Evolutionary conservation across 768 basidiomycete genomes (phyloP).

Genomic region (Mycena olivaceomarginata): DNA sequence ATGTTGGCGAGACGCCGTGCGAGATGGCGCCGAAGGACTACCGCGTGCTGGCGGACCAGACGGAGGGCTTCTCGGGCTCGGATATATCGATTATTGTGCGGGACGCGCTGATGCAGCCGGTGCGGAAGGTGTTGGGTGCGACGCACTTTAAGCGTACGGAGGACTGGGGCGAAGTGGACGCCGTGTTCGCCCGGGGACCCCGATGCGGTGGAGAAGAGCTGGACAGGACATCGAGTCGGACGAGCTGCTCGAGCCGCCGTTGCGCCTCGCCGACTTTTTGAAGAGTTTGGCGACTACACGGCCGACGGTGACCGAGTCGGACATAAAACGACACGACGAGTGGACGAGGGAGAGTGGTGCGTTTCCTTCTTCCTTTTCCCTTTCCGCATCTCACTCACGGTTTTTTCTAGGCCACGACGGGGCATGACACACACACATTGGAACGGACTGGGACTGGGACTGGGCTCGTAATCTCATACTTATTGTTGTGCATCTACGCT

Average conservation of each 20-base stretch:
- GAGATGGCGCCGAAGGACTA: constrained; percentile 88
- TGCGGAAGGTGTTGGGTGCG: constrained; percentile 95
- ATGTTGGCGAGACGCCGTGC: constrained; percentile 95
- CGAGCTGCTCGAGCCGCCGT: constrained; percentile 91
- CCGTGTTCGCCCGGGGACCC: constrained; percentile 97
- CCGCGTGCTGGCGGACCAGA: constrained; percentile 86
- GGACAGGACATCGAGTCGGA: constrained; percentile 93
- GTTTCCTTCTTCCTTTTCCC: constrained; percentile 45
- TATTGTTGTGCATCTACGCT: constrained; percentile 43
- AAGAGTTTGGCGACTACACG: constrained; percentile 87
- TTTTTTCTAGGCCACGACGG: constrained; percentile 48
- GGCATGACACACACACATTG: background rate
- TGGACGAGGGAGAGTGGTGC: constrained; percentile 92
- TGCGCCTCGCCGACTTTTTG: constrained; percentile 88
- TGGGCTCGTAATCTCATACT: constrained; percentile 12
- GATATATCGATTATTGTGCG: constrained; percentile 97
- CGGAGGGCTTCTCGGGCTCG: constrained; percentile 96
- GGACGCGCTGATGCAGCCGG: constrained; percentile 98
- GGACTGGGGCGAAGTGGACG: constrained; percentile 81
- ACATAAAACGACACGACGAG: constrained; percentile 89
- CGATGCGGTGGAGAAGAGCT: constrained; percentile 89
- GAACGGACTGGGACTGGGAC: constrained; percentile 23
- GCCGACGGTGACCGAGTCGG: constrained; percentile 92
- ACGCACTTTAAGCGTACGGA: constrained; percentile 91
- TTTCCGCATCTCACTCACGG: constrained; percentile 6